These are phyloP conservation scores for Plasmopara halstedii DNA, from an alignment of 352 stramenopile genomes.

Conservation along the genomic window DNA sequence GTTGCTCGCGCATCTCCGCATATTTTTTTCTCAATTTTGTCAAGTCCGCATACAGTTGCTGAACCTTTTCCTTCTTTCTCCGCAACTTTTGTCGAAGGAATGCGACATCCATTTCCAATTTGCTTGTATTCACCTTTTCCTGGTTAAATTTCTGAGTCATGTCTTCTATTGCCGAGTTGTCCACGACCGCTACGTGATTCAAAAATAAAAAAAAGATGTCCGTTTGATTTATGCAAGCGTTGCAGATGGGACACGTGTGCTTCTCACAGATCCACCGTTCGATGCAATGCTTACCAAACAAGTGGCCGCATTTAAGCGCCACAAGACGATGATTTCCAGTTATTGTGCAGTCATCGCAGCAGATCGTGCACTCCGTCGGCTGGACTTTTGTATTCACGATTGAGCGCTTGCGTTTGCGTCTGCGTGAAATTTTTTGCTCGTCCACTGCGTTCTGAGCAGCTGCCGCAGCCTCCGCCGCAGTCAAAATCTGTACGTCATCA, in stretches of 20 bases:
- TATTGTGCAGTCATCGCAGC: slow-evolving; percentile 59
- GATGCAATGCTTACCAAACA: slow-evolving; percentile 72
- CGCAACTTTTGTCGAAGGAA: slow-evolving; percentile 29
- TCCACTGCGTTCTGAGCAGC: slow-evolving; percentile 4
- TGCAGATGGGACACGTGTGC: slow-evolving; percentile 68
- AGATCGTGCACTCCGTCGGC: slow-evolving; percentile 67
- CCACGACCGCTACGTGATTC: slow-evolving; percentile 64
- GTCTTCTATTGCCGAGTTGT: slow-evolving; percentile 56
- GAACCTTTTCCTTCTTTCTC: not conserved
- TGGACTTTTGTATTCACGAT: slow-evolving; percentile 29
- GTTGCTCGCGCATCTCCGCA: slow-evolving; percentile 17
- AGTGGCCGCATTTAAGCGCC: slow-evolving; percentile 58
- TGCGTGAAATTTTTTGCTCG: not conserved
- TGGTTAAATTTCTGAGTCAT: slow-evolving; percentile 52
- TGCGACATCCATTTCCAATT: slow-evolving; percentile 42
- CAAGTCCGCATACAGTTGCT: slow-evolving; percentile 16
- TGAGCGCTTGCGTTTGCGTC: slow-evolving; percentile 24
- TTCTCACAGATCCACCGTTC: slow-evolving; percentile 58
- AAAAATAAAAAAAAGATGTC: slow-evolving; percentile 62
- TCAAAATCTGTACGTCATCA: slow-evolving; percentile 30
- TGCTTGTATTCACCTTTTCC: slow-evolving; percentile 38
- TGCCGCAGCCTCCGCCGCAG: slow-evolving; percentile 11
- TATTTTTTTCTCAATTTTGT: slow-evolving; percentile 25
- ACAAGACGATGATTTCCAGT: slow-evolving; percentile 56
- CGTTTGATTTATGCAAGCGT: slow-evolving; percentile 26